Evolutionary conservation across 1,284 basidiomycete genomes (phyloP), one percentile per base, ranked within the genome.

Genomic region (Pseudozyma flocculosa): DNA sequence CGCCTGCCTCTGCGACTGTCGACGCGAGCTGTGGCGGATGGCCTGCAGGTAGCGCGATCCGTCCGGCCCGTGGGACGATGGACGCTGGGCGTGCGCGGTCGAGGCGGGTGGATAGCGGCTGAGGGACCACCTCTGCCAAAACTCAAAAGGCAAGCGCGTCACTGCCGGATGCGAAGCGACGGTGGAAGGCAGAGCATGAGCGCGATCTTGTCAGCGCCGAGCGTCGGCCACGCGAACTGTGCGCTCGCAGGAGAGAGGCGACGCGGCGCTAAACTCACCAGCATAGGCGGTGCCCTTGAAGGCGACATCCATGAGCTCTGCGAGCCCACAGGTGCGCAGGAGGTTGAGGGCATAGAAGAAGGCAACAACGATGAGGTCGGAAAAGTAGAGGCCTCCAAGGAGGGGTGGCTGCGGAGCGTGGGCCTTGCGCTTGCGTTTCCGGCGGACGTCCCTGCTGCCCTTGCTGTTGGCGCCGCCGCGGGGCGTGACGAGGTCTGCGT

Each of bases 301-400:
- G 8, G 68, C 53, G 15, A 76, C 54, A 42, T 77, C 75, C 13
- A 65, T 48, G 5, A 75, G 47, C 48, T 77, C 73, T 24, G 71
- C 75, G 15, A 77, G 40, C 21, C 64, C 61, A 45, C 65, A 67
- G 11, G 75, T 76, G 8, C 63, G 48, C 29, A 76, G 18, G 1
- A 75, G 56, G 50, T 77, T 76, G 51, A 70, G 43, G 4, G 60
- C 50, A 19, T 73, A 71, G 41, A 67, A 61, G 39, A 70, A 60
- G 40, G 58, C 58, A 13, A 73, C 62, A 37, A 77, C 71, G 46
- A 77, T 44, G 43, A 76, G 50, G 39, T 77, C 75, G 21, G 72
- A 66, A 40, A 72, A 66, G 54, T 69, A 75, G 38, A 77, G 54
- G 15, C 74, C 74, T 37, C 75, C 75, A 5, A 77, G 43, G 19